Evolutionary conservation across 345 rosid genomes (phyloP).

Genomic region (Lepidium didymum): DNA sequence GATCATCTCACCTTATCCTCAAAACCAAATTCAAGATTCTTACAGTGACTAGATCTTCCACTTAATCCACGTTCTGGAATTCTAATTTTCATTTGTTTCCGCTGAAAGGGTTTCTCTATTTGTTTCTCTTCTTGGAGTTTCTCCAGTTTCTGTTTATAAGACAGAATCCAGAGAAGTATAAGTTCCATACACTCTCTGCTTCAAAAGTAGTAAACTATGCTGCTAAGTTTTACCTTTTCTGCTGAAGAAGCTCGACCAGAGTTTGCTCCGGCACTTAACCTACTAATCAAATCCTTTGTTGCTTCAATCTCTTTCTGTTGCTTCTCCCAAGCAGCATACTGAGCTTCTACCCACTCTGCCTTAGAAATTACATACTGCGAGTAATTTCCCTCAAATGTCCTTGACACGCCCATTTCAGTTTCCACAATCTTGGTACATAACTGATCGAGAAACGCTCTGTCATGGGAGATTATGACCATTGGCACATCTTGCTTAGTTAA

Average conservation of each 20-base stretch:
- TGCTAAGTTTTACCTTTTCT: constrained; percentile 51
- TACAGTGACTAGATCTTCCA: constrained; percentile 55
- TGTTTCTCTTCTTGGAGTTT: constrained; percentile 57
- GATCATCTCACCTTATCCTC: constrained; percentile 55
- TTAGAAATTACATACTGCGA: constrained; percentile 64
- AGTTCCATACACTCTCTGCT: background rate
- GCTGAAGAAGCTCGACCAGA: constrained; percentile 95
- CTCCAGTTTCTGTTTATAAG: constrained; percentile 59
- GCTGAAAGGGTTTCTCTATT: constrained; percentile 82
- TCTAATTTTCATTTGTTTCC: constrained; percentile 79
- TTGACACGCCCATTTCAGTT: constrained; percentile 88
- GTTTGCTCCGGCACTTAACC: constrained; percentile 74
- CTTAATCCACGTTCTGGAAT: constrained; percentile 89
- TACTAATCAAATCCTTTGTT: constrained; percentile 59
- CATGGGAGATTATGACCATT: constrained; percentile 90
- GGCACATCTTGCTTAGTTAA: constrained; percentile 81
- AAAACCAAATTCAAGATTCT: constrained; percentile 64
- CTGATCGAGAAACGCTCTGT: constrained; percentile 93
- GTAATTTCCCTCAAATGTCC: constrained; percentile 79
- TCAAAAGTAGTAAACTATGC: background rate
- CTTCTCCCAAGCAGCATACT: constrained; percentile 76
- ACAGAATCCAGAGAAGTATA: background rate
- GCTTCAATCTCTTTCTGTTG: constrained; percentile 86
- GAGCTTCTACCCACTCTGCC: constrained; percentile 71
- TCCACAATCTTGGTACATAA: constrained; percentile 91